Conservation (phyloP, 345 rosid genomes). For the Dipteronia sinensis region DNA sequence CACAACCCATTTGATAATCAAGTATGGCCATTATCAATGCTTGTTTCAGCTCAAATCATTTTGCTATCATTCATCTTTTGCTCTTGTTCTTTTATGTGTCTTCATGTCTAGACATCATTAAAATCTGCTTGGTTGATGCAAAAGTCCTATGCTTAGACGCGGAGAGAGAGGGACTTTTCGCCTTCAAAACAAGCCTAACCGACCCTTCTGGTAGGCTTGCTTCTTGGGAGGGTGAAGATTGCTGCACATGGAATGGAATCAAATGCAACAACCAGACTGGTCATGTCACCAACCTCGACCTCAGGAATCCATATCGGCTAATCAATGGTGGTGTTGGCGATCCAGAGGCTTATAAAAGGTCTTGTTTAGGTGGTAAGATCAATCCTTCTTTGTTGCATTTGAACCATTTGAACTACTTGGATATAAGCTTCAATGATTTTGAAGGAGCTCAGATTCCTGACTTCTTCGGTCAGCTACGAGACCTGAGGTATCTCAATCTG, state of each 20-base stretch:
- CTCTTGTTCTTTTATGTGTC: neutral
- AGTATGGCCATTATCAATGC: neutral
- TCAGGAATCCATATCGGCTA: slow-evolving; percentile 22
- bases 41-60: slow-evolving; percentile 8
- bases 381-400: slow-evolving; percentile 28
- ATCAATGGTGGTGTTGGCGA: slow-evolving; percentile 17
- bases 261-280: slow-evolving; percentile 26
- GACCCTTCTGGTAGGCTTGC: slow-evolving; percentile 39
- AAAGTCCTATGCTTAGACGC: slow-evolving; percentile 12
- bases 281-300: slow-evolving; percentile 23
- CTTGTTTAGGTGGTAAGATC: slow-evolving; percentile 34
- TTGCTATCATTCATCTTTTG: too few relatives aligned
- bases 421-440: slow-evolving; percentile 41
- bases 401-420: slow-evolving; percentile 23
- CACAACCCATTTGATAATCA: neutral
- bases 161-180: slow-evolving; percentile 33
- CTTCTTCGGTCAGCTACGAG: slow-evolving; percentile 26
- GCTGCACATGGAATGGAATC: slow-evolving; percentile 36
- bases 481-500: slow-evolving; percentile 37
- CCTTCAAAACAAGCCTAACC: slow-evolving; percentile 25
- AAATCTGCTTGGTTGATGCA: neutral
- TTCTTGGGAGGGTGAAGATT: slow-evolving; percentile 31
- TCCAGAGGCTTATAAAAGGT: slow-evolving; percentile 9
- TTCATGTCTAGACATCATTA: neutral
- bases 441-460: slow-evolving; percentile 29